Conservation (phyloP, 345 rosid genomes). For the Acer campestre region DNA sequence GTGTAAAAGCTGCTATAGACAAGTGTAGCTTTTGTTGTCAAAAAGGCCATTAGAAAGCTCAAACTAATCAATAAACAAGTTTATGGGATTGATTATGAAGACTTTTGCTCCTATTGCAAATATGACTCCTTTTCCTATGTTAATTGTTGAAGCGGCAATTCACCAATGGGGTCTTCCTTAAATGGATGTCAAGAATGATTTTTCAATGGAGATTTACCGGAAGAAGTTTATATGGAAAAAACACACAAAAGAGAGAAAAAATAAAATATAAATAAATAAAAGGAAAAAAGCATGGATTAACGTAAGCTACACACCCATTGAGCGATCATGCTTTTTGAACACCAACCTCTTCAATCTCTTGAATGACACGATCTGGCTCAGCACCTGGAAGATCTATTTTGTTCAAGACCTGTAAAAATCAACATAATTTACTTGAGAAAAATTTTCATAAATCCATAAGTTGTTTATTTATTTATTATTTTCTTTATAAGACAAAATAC, state of each 20-base stretch:
- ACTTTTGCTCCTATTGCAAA: too few species aligned
- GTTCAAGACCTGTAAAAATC: slow-evolving; percentile 71
- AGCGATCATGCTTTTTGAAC: slow-evolving; percentile 29
- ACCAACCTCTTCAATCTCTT: slow-evolving; percentile 99
- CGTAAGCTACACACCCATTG: slow-evolving; percentile 35
- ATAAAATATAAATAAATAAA: background rate
- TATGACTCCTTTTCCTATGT: too few species aligned
- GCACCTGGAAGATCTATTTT: slow-evolving; percentile 99
- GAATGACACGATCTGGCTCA: slow-evolving; percentile 75
- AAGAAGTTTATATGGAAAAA: background rate
- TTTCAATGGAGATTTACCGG: too few species aligned
- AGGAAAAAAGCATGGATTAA: slow-evolving; percentile 13
- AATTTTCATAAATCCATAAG: background rate
- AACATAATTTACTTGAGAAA: background rate
- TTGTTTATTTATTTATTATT: background rate
- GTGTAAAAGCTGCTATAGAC: background rate
- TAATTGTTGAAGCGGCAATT: too few species aligned
- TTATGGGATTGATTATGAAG: too few species aligned
- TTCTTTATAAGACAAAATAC: background rate
- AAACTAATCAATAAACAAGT: background rate
- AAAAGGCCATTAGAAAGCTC: background rate
- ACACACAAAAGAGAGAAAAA: background rate
- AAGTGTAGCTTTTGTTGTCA: background rate
- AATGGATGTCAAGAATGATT: too few species aligned
- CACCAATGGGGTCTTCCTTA: too few species aligned